Percentiles rank a stretch among this genome's conserved stretches.
Evolutionary conservation across 768 basidiomycete species (phyloP).

Genomic region (Ephemerocybe angulata): DNA sequence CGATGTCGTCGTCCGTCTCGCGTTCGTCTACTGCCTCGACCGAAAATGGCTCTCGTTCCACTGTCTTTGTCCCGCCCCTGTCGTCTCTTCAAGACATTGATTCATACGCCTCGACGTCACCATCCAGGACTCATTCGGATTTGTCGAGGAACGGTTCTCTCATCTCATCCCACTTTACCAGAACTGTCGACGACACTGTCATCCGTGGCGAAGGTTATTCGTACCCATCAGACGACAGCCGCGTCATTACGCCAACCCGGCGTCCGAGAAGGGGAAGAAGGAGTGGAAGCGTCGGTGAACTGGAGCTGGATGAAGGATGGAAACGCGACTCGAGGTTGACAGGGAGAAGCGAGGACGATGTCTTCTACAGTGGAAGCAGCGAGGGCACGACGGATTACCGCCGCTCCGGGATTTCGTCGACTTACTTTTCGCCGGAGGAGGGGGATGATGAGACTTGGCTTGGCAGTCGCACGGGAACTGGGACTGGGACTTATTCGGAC

Average conservation of each 20-base stretch:
- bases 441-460: conserved; percentile 4
- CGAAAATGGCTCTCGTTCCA: conserved; percentile 61
- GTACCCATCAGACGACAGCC: conserved; percentile 62
- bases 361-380: conserved; percentile 9
- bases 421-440: conserved; percentile 33
- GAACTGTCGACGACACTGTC: conserved; percentile 71
- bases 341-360: conserved; percentile 6
- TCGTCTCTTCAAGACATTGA: conserved; percentile 67
- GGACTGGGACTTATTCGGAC: conserved; percentile 10
- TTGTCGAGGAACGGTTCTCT: conserved; percentile 43
- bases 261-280: conserved; percentile 34
- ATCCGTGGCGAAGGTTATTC: conserved; percentile 68
- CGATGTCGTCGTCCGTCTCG: conserved; percentile 28
- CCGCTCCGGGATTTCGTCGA: conserved; percentile 25
- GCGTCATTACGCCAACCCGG: conserved; percentile 66
- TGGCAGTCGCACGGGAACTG: too few species aligned
- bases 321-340: conserved; percentile 5
- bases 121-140: conserved; percentile 26
- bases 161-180: conserved; percentile 54
- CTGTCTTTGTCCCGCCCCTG: conserved; percentile 76
- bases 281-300: conserved; percentile 61
- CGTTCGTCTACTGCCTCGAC: conserved; percentile 33
- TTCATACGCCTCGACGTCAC: conserved; percentile 42
- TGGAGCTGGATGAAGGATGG: conserved; percentile 53
- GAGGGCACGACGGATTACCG: background rate